Base-by-base conservation (phyloP, 345 rosid species). In the Ceriops tagal region DNA sequence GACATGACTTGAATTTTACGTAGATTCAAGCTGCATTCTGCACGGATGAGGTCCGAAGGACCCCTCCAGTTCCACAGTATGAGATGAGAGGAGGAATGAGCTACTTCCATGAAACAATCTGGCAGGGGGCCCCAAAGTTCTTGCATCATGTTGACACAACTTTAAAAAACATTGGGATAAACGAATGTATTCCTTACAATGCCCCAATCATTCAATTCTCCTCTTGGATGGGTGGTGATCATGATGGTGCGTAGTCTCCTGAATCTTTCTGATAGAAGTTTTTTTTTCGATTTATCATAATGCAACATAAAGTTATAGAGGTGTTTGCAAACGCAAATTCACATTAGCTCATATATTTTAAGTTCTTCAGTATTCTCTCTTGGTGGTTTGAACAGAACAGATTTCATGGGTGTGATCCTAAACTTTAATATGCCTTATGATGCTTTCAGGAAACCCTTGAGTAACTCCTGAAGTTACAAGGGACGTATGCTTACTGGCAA, bases 181-280 rank as follows among this genome's bases (percentile, higher is more conserved):
- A 85, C 67, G 98, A 96, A 61, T 88, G 98, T 20, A 85, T 96
- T 64, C 99, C 99, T 61, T 96, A 96, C 74, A 96, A 96, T 79
- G 99, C 98, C 5, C 99, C 99, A 26, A 85, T 96, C 30, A 96
- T 96, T 71, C 99, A 96, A 62, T 96, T 96, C 81, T 92, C 99
- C 65, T 96, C 99, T 21, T 96, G 98, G 99, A 95, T 96, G 99
- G 99, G 99, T 28, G 99, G 99, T 53, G 98, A 96, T 76, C 99
- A 97, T 68, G 99, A 96, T 81, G 99, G 99, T 95, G 82, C 21
- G 69, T 58, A 16, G 19, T 26, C 0, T 28, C n/a, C 27, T 16
- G 9, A 3, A 16, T 10, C 21, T 51, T 30, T 24, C 53, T 35
- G 55, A 16, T 6, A 16, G 65, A 32, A 35, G 51, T 37, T 21